phyloP scores from a whole-genome alignment of 2,329 filamentous ascomycete genomes.

The Cylindrodendrum hubeiense region DNA sequence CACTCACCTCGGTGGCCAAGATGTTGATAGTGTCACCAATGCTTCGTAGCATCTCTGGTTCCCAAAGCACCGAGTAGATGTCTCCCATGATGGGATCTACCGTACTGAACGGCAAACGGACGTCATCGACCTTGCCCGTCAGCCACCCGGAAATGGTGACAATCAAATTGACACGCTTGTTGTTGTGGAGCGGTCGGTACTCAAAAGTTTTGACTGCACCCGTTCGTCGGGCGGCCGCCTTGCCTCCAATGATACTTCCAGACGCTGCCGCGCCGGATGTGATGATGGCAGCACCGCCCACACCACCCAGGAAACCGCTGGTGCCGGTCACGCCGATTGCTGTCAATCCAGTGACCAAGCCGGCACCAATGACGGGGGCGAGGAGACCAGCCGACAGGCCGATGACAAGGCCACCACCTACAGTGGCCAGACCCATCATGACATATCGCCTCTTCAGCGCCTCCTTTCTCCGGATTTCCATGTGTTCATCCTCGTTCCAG shows the following conservation, averaged over 20 bases:
- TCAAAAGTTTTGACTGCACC: conserved; percentile 97
- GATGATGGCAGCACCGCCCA: conserved; percentile 93
- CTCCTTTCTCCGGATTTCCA: conserved; percentile 85
- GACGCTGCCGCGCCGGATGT: conserved; percentile 89
- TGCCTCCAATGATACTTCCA: conserved; percentile 86
- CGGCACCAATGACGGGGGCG: conserved; percentile 93
- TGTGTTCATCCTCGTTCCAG: conserved; percentile 97
- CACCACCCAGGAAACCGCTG: conserved; percentile 87
- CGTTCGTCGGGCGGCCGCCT: conserved; percentile 87
- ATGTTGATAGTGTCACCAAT: conserved; percentile 99
- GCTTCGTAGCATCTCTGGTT: conserved; percentile 96
- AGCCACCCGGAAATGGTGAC: conserved; percentile 98
- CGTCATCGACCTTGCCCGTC: conserved; percentile 97
- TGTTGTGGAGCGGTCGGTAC: conserved; percentile 96
- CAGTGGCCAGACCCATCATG: conserved; percentile 96
- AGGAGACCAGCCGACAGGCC: conserved; percentile 92
- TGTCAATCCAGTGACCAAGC: conserved; percentile 93
- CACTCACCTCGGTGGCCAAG: conserved; percentile 89
- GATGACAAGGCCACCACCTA: conserved; percentile 94
- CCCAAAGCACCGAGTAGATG: conserved; percentile 96
- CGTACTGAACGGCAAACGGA: conserved; percentile 94
- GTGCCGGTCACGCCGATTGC: conserved; percentile 95
- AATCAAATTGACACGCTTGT: conserved; percentile 96
- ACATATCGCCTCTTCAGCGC: conserved; percentile 87
- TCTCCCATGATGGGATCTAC: conserved; percentile 98